Base-by-base conservation (phyloP, 306 rosid species). In the Cicer cuneatum region DNA sequence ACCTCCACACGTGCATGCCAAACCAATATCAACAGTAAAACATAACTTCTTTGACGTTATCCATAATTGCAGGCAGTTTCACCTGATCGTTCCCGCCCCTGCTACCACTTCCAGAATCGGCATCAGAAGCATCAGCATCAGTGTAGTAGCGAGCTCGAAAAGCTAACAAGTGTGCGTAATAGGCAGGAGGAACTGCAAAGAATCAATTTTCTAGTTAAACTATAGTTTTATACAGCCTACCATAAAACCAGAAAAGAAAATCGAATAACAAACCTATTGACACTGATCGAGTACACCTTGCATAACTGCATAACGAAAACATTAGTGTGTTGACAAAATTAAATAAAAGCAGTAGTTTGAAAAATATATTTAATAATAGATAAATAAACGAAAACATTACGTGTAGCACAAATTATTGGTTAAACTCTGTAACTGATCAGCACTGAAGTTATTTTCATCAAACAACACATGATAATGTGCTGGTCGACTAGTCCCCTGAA, bases 401-500 rank as follows among this genome's bases (percentile, higher is more conserved):
- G 85, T 85, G 7, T 85, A 85, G n/a, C 85, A 81, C 1, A 85
- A 52, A 1, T 78, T 74, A n/a, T 85, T 74, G 1, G 88, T 85
- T 2, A 85, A 53, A 5, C 9, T 60, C 13, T 85, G 88, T 14
- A 85, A 15, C 38, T 60, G 61, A 45, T 81, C 85, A 0, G 88
- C 66, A 1, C 1, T 57, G 37, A 84, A 81, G 0, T 10, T 0
- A 12, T 84, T 84, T 21, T 84, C 88, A 74, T 84, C 88, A 15
- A 0, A 81, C 46, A 84, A 7, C 0, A 81, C 84, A 38, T 84
- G 88, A 58, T 84, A 84, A 15, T 84, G 88, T 0, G 88, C 38
- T 0, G 88, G 88, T 8, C 88, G 81, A 64, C 85, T 84, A 0
- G 85, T 84, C 29, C 88, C 88, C 88, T 84, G 83, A 72, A 62